phyloP scores from a whole-genome alignment of 148 eudicot species.

The Rhododendron ferrugineum region DNA sequence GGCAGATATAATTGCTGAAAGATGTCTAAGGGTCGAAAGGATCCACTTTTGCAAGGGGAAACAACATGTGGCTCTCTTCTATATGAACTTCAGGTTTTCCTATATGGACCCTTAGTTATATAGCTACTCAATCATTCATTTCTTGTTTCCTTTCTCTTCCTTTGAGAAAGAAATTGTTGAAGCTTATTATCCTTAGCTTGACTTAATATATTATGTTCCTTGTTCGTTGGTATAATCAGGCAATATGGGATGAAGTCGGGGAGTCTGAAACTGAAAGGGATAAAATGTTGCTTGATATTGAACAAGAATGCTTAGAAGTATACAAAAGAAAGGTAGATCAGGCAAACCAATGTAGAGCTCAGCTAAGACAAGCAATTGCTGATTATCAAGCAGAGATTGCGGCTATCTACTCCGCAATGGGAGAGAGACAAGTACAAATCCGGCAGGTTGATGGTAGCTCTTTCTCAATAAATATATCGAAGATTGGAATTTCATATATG shows the following conservation, averaged over 20 bases:
- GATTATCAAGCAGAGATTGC: constrained; percentile 62
- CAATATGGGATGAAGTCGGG: constrained; percentile 70
- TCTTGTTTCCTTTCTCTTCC: neutral
- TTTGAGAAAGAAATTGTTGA: neutral
- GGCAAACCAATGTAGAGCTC: constrained; percentile 55
- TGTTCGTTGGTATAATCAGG: constrained; percentile 20
- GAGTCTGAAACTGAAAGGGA: constrained; percentile 46
- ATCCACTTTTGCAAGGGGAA: constrained; percentile 37
- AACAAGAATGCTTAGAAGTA: constrained; percentile 53
- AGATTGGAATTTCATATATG: neutral
- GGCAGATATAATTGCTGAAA: constrained; percentile 13
- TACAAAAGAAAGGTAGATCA: constrained; percentile 56
- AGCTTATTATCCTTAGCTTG: neutral
- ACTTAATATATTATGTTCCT: neutral
- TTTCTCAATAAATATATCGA: neutral
- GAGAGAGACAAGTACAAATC: constrained; percentile 45
- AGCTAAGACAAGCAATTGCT: constrained; percentile 49
- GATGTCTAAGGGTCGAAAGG: constrained; percentile 29
- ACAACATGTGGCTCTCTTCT: constrained; percentile 50
- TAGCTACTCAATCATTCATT: neutral
- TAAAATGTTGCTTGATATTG: constrained; percentile 49
- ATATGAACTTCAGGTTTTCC: constrained; percentile 51
- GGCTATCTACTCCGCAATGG: constrained; percentile 43
- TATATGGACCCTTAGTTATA: neutral
- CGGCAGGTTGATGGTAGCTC: constrained; percentile 30